Evolutionary conservation across 371 early-diverging fungal species (phyloP).

Genomic region (Syncephalastrum contaminatum): DNA sequence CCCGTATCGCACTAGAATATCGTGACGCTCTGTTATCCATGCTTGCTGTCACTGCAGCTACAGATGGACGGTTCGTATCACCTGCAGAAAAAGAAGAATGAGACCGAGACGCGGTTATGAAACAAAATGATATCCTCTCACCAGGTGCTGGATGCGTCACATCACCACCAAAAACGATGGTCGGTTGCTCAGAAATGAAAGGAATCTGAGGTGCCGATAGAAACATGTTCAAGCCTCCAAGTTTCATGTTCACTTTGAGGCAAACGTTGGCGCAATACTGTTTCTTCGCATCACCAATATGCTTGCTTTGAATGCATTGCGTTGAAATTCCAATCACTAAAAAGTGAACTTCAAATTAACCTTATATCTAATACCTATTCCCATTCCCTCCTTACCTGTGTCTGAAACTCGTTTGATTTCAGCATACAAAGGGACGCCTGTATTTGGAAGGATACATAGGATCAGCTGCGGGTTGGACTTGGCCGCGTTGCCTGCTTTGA

Average conservation of each 20-base stretch:
- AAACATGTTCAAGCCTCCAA: conserved; percentile 78
- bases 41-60: conserved; percentile 66
- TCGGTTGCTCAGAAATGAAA: conserved; percentile 72
- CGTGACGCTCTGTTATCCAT: conserved; percentile 74
- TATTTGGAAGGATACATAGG: conserved; percentile 84
- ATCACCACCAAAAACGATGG: conserved; percentile 96
- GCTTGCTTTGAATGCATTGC: conserved; percentile 88
- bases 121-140: not conserved
- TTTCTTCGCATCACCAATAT: conserved; percentile 61
- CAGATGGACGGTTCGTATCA: conserved; percentile 73
- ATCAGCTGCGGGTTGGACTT: conserved; percentile 74
- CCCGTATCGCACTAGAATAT: conserved; percentile 70
- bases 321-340: conserved; percentile 81
- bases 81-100: conserved; percentile 56
- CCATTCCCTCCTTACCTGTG: conserved; percentile 42
- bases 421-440: conserved; percentile 83
- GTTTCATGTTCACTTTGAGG: conserved; percentile 88
- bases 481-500: conserved; percentile 66
- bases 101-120: conserved; percentile 23
- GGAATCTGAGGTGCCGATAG: conserved; percentile 45
- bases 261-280: conserved; percentile 79
- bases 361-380: too few relatives aligned
- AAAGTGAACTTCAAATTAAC: not conserved
- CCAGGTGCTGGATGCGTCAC: conserved; percentile 89
- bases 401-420: conserved; percentile 94